A percentile compares a stretch with the other conserved stretches of the same genome.
phyloP scores from a whole-genome alignment of 345 rosid species.

The Eucalyptus tenuipes region DNA sequence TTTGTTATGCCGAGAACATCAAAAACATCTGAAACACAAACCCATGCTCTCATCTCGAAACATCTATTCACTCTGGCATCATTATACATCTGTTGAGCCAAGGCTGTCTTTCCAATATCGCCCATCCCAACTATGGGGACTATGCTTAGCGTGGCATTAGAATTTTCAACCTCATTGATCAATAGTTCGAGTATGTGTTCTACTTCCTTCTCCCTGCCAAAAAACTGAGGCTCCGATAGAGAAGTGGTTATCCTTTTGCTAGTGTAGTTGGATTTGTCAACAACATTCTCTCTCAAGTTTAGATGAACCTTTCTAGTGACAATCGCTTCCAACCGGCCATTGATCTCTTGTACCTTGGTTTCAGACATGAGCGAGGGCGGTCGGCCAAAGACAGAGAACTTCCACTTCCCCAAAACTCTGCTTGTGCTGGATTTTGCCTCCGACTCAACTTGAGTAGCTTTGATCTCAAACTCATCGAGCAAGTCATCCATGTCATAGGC shows the following conservation, averaged over 20 bases:
- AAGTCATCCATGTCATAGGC: too few species aligned
- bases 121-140: not conserved
- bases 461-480: too few species aligned
- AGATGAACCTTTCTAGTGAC: not conserved
- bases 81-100: not conserved
- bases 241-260: not conserved
- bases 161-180: fast-evolving
- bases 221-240: not conserved
- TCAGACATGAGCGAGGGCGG: fast-evolving
- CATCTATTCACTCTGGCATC: fast-evolving
- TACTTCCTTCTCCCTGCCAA: not conserved
- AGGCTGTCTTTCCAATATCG: not conserved
- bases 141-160: fast-evolving
- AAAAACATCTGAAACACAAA: not conserved
- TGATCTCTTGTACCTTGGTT: not conserved
- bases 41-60: not conserved
- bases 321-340: fast-evolving
- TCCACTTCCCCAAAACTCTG: fast-evolving
- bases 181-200: not conserved
- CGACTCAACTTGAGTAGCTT: fast-evolving
- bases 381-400: fast-evolving
- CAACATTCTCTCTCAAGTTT: not conserved
- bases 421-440: too few species aligned
- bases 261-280: fast-evolving
- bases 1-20: not conserved